Percentiles rank a stretch among this genome's conserved stretches.
Evolutionary conservation across 225 moss, liverwort and hornwort genomes (phyloP).

Genomic region (Neckera pumila): DNA sequence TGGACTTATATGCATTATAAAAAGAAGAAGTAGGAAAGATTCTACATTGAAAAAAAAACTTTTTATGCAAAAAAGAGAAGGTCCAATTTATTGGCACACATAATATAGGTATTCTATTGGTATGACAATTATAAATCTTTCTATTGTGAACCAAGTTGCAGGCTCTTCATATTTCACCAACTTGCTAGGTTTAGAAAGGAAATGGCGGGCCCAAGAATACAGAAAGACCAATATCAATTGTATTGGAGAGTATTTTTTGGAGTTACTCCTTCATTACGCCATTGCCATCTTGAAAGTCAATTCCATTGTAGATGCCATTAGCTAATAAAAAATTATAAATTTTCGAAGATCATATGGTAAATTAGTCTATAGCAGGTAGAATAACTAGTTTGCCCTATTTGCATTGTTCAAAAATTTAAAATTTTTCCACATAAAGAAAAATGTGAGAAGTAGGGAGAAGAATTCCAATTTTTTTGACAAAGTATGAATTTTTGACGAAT

Average conservation of each 20-base stretch:
- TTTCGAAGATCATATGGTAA: neutral
- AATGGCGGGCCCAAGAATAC: fast-evolving
- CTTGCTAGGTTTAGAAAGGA: fast-evolving
- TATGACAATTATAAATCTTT: neutral
- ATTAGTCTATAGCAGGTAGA: fast-evolving
- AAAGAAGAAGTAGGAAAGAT: neutral
- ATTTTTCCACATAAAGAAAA: neutral
- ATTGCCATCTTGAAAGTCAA: fast-evolving
- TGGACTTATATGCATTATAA: fast-evolving
- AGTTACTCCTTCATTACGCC: neutral
- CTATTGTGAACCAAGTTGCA: neutral
- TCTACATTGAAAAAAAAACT: neutral
- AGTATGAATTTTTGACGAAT: neutral
- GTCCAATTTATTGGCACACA: neutral
- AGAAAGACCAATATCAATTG: neutral
- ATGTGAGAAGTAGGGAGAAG: fast-evolving
- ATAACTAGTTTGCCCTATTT: fast-evolving
- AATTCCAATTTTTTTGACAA: neutral
- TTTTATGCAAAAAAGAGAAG: neutral
- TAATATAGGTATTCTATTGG: too few relatives aligned
- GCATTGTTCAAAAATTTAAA: neutral
- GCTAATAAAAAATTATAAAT: neutral
- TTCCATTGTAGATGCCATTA: neutral
- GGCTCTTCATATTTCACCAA: neutral
- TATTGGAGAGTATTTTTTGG: neutral